Percentiles rank a stretch among this genome's conserved stretches.
Conservation (phyloP, 441 rosid species). For the Kokia cookei region DNA sequence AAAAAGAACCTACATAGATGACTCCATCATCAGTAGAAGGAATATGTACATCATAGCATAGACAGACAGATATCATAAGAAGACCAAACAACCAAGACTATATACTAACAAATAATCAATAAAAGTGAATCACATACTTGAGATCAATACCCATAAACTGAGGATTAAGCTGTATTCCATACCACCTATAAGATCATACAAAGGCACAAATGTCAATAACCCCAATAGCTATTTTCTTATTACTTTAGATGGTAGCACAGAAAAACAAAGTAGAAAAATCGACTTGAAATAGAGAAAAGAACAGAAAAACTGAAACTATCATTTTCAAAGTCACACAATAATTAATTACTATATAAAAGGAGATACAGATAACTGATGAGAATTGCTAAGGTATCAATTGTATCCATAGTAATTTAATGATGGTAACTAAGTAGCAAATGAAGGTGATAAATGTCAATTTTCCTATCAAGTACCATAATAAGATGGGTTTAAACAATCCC, state of each 20-base stretch:
- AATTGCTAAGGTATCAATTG: too few relatives aligned
- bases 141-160: slow-evolving; percentile 76
- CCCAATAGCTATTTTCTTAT: neutral
- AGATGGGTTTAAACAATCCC: neutral
- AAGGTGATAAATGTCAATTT: neutral
- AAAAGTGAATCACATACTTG: slow-evolving; percentile 45
- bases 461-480: neutral
- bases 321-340: neutral
- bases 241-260: neutral
- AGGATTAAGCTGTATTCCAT: slow-evolving; percentile 87
- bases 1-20: slow-evolving; percentile 68
- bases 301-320: slow-evolving; percentile 1
- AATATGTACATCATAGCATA: neutral
- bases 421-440: neutral
- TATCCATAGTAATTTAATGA: neutral
- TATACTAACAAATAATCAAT: neutral
- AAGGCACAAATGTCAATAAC: slow-evolving; percentile 3
- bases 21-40: slow-evolving; percentile 10
- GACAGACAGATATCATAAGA: neutral
- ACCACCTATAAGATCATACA: slow-evolving; percentile 62
- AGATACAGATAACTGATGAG: neutral
- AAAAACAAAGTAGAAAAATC: neutral
- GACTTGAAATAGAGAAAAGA: slow-evolving; percentile 3
- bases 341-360: neutral
- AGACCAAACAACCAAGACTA: neutral